Conservation (phyloP, 768 basidiomycete genomes). For the Rhizopogon rudus region DNA sequence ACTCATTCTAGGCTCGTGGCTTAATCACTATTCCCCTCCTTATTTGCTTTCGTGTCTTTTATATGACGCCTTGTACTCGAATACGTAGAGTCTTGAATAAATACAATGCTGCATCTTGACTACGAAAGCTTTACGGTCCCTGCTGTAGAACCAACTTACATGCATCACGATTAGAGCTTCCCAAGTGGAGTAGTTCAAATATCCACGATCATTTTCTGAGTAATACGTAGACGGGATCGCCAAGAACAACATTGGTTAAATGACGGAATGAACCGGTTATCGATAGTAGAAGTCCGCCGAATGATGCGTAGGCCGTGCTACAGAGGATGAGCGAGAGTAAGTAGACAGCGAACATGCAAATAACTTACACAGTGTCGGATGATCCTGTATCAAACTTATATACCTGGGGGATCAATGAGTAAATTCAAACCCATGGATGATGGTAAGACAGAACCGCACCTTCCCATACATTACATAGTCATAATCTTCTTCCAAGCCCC, state of each 20-base stretch:
- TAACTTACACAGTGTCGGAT: conserved; percentile 63
- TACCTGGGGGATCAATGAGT: conserved; percentile 1
- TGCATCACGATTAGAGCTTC: neutral
- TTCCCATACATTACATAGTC: conserved; percentile 99
- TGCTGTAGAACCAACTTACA: neutral
- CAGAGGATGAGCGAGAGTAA: conserved; percentile 1
- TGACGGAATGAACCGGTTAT: conserved; percentile 90
- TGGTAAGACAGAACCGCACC: conserved; percentile 36
- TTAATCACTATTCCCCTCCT: neutral
- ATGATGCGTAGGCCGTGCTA: conserved; percentile 95
- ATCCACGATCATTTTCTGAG: conserved; percentile 58
- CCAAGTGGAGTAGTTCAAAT: neutral
- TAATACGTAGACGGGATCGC: conserved; percentile 88
- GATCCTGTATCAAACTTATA: neutral
- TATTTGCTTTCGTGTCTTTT: neutral
- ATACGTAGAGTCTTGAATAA: neutral
- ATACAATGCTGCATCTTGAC: too few species aligned
- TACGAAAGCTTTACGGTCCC: too few species aligned
- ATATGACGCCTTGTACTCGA: neutral
- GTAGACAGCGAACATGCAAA: neutral
- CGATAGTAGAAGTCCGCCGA: conserved; percentile 93
- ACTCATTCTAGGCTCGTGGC: neutral
- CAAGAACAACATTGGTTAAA: conserved; percentile 86
- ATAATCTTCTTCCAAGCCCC: conserved; percentile 89
- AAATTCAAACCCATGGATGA: neutral